A percentile compares a stretch with the other conserved stretches of the same genome.
Evolutionary conservation across 352 stramenopile species (phyloP).

Genomic region (Pythium rhizo-oryzae): DNA sequence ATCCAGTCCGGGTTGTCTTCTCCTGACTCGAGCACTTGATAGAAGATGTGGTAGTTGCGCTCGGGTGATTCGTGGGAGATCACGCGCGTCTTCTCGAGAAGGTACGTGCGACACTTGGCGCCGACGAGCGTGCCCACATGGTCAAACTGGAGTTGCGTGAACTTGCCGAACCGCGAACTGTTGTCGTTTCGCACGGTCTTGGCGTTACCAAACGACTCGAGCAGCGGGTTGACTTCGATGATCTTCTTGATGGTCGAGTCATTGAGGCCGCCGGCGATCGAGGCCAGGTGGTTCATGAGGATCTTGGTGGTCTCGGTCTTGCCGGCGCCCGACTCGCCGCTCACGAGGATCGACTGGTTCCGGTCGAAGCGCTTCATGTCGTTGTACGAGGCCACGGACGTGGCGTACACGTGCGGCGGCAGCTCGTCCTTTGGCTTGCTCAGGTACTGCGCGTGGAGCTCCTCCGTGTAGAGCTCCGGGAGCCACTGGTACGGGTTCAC

Average conservation of each 20-base stretch:
- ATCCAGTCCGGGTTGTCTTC: slow-evolving; percentile 40
- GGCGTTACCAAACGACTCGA: slow-evolving; percentile 86
- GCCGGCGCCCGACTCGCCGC: slow-evolving; percentile 82
- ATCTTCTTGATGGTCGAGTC: slow-evolving; percentile 82
- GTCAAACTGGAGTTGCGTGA: slow-evolving; percentile 68
- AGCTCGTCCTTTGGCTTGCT: slow-evolving; percentile 58
- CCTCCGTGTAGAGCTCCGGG: slow-evolving; percentile 82
- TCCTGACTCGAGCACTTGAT: slow-evolving; percentile 45
- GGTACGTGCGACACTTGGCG: slow-evolving; percentile 85
- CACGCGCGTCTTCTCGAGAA: slow-evolving; percentile 93
- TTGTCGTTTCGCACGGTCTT: slow-evolving; percentile 62
- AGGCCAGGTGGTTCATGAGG: slow-evolving; percentile 88
- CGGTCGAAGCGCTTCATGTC: slow-evolving; percentile 59
- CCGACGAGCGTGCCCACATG: slow-evolving; percentile 63
- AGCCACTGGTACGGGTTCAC: slow-evolving; percentile 97
- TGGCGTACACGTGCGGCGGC: slow-evolving; percentile 74
- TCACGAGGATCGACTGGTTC: slow-evolving; percentile 89
- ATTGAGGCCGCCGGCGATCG: slow-evolving; percentile 65
- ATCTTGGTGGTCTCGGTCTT: slow-evolving; percentile 92
- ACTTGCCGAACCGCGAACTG: slow-evolving; percentile 52
- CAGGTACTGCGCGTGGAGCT: slow-evolving; percentile 69
- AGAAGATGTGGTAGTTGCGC: slow-evolving; percentile 88
- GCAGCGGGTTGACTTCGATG: slow-evolving; percentile 80
- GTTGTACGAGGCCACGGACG: slow-evolving; percentile 68
- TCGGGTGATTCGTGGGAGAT: slow-evolving; percentile 71